Evolutionary conservation across 1,139 yeast genomes (phyloP), one percentile per base, ranked within the genome.

Genomic region (Magnusiomyces magnusii): DNA sequence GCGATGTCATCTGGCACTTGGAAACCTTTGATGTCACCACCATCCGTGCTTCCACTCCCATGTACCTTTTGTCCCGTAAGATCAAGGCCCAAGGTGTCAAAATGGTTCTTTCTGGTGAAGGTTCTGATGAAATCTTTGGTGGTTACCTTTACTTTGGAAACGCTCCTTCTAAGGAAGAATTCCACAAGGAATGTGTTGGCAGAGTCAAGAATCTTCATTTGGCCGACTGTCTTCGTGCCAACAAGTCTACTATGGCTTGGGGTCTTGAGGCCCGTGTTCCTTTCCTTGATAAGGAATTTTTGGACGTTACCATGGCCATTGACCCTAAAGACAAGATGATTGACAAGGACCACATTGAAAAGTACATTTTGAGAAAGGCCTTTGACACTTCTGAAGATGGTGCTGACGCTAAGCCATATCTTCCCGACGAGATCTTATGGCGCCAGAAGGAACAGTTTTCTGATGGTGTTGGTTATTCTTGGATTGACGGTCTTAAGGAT

Each of bases 201-300:
- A 84, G 99, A 75, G 97, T 93, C 68, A 90, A 93, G 81, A 92
- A 93, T 92, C 81, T 93, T 76, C 97, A 93, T 76, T 85, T 85
- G 69, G 92, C 99, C 64, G 99, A 93, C 78, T 92, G 98, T 79
- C 80, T 93, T 73, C 87, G 99, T 76, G 99, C 99, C 67, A 93
- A 93, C 89, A 93, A 93, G 79, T 92, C 98, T 42, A 93, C 99
- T 63, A 89, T 93, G 97, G 99, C 99, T 50, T 93, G 99, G 99
- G 99, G 99, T 75, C 83, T 93, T 67, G 99, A 93, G 79, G 99
- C 99, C 62, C 88, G 99, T 78, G 99, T 93, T 68, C 99, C 99
- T 66, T 93, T 93, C 86, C 83, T 93, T 77, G 99, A 93, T 76
- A 89, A 85, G 78, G 82, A 86, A 72, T 93, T 93, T 82, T 80